Base-by-base conservation (phyloP, 768 basidiomycete genomes). In the Rhizopogon salebrosus region DNA sequence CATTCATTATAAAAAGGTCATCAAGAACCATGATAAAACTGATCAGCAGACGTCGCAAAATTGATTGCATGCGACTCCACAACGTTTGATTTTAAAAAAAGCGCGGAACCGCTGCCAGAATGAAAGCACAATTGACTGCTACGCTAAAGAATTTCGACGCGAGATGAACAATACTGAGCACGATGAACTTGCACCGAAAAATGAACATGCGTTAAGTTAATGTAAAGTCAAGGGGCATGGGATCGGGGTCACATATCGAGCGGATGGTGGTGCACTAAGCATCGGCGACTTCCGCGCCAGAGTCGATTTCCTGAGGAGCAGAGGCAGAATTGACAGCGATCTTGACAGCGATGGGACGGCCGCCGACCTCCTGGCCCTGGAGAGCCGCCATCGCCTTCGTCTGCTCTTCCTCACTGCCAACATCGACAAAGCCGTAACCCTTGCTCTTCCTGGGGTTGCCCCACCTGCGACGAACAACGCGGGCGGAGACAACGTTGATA, bases 391-490 rank as follows among this genome's bases (percentile, higher is more conserved):
- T 87, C 49, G 93, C 95, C 75, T 93, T 92, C 69, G 85, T 70
- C 76, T 99, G 95, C 71, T 94, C 85, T 61, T 84, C 89, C 70
- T 93, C 87, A 60, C 75, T 75, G 56, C 89, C 92, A 57, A 97
- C 92, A 62, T 98, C 95, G 65, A 99, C 95, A 65, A 99, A 99
- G 49, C 93, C 95, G 70, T 95, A 98, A 52, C 95, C 95, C 73
- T 95, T 95, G 80, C 89, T 92, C 71, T 84, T 89, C 69, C 87
- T 82, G 64, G 87, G 87, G 39, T 82, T 80, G 3, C 91, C 92
- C 79, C 82, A 92, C 62, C 85, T 83, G 64, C 86, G 80, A 66
- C 85, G 84, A 62, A 98, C 92, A 58, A 99, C 89, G 59, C 90
- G 90, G 56, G 95, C 94, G 60, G 87, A 88, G 65, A 80, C 76